These are phyloP conservation scores for Thraustochytrium sp. DNA, from an alignment of 352 stramenopile genomes.

Conservation along the genomic window DNA sequence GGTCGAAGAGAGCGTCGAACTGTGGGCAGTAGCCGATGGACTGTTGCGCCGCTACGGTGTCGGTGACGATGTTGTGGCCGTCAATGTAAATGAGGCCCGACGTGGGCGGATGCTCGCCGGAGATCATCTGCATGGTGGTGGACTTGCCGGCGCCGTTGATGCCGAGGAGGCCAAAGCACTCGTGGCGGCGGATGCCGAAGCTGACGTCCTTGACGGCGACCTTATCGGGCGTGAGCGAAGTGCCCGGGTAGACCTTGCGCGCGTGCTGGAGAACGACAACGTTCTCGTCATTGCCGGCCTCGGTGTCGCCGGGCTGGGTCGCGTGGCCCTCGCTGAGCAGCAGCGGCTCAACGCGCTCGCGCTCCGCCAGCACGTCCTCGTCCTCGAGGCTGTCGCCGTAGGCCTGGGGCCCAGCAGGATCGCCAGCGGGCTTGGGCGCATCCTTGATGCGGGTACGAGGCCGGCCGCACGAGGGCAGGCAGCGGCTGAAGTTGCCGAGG, in stretches of 20 bases:
- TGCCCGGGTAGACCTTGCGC: constrained; percentile 59
- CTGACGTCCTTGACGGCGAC: constrained; percentile 47
- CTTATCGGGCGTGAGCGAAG: constrained; percentile 53
- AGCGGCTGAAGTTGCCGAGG: background rate
- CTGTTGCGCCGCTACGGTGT: background rate
- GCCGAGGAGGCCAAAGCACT: constrained; percentile 83
- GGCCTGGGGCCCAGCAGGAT: too few species aligned
- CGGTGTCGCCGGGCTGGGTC: too few species aligned
- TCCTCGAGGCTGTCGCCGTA: too few species aligned
- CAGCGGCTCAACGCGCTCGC: background rate
- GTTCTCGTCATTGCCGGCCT: background rate
- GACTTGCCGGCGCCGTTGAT: constrained; percentile 88
- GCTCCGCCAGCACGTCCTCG: too few species aligned
- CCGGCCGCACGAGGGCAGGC: background rate
- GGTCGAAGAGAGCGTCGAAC: constrained; percentile 83
- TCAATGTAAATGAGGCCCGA: background rate
- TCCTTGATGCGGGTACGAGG: too few species aligned
- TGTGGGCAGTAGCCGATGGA: constrained; percentile 81
- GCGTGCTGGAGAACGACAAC: constrained; percentile 48
- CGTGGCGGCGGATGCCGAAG: constrained; percentile 72
- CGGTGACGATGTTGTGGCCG: background rate
- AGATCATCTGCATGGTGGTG: constrained; percentile 90
- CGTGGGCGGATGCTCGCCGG: constrained; percentile 45
- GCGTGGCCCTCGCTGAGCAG: background rate
- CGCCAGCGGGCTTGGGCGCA: too few species aligned